Evolutionary conservation across 2,329 filamentous ascomycete genomes (phyloP).

Genomic region (Colletotrichum sp.): DNA sequence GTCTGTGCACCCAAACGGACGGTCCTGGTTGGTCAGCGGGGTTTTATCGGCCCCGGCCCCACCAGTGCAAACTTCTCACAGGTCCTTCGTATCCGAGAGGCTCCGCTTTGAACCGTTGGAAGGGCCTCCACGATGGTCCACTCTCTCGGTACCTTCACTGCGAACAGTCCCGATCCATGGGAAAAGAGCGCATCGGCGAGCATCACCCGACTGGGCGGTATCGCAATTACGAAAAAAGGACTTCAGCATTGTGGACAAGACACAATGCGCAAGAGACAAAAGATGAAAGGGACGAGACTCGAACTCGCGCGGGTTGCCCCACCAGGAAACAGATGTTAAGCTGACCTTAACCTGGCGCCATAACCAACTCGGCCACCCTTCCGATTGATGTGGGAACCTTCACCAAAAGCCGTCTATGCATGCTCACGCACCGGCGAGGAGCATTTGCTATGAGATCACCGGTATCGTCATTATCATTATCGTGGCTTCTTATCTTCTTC

Average conservation of each 20-base stretch:
- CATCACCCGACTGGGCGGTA: not conserved
- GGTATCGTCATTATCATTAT: not conserved
- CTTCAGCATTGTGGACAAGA: too few relatives aligned
- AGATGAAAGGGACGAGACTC: slow-evolving; percentile 20
- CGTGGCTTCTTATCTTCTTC: not conserved
- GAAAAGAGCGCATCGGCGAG: not conserved
- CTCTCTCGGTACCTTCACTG: not conserved
- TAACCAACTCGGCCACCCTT: slow-evolving; percentile 23
- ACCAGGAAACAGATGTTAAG: slow-evolving; percentile 21
- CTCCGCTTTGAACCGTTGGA: not conserved
- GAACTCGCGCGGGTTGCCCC: slow-evolving; percentile 23
- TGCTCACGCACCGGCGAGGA: fast-evolving
- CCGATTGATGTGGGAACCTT: not conserved
- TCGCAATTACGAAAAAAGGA: not conserved
- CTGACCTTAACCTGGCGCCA: slow-evolving; percentile 22
- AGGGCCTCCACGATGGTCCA: not conserved
- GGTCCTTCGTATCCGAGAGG: slow-evolving; percentile 6
- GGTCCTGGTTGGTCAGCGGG: slow-evolving; percentile 15
- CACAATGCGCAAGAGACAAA: fast-evolving
- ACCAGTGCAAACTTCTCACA: slow-evolving; percentile 13
- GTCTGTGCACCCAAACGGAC: not conserved
- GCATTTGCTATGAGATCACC: not conserved
- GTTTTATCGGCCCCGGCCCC: slow-evolving; percentile 6
- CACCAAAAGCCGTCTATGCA: too few relatives aligned
- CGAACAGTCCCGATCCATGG: not conserved